Percentiles rank a stretch among this genome's conserved stretches.
These are phyloP conservation scores for Monilinia fructigena DNA, from an alignment of 2,329 filamentous ascomycete species.

Conservation along the genomic window DNA sequence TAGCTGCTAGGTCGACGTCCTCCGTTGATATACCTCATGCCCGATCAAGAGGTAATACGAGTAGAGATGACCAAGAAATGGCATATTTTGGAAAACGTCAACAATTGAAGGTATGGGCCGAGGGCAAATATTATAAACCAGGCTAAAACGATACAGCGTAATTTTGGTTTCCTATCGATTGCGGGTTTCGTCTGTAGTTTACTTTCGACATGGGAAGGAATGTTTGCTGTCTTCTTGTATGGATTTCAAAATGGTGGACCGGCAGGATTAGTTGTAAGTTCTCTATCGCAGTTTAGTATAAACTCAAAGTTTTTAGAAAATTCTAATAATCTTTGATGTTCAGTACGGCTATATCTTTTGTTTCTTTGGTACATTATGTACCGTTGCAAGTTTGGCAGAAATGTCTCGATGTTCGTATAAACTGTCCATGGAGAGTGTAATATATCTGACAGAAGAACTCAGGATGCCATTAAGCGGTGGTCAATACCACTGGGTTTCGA, in stretches of 20 bases:
- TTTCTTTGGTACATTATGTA: constrained; percentile 31
- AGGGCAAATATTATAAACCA: not conserved
- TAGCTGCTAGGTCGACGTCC: constrained; percentile 24
- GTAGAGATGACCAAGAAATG: constrained; percentile 33
- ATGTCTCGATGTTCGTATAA: constrained; percentile 34
- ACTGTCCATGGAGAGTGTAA: constrained; percentile 1
- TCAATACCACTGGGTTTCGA: constrained; percentile 58
- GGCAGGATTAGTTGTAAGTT: constrained; percentile 40
- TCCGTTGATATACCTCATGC: constrained; percentile 9
- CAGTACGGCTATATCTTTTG: constrained; percentile 18
- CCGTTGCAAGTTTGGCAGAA: constrained; percentile 31
- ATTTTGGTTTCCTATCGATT: constrained; percentile 44
- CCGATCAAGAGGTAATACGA: constrained; percentile 26
- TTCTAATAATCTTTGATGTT: not conserved
- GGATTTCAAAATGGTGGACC: constrained; percentile 33
- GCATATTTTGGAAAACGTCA: constrained; percentile 35
- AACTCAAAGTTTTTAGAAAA: not conserved
- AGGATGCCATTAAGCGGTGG: constrained; percentile 55
- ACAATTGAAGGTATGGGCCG: constrained; percentile 30
- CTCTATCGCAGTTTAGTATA: not conserved
- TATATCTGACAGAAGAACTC: not conserved
- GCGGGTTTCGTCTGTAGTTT: constrained; percentile 45
- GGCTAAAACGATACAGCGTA: constrained; percentile 34
- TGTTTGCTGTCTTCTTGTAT: constrained; percentile 27
- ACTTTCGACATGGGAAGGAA: constrained; percentile 46